Evolutionary conservation across 257 asterid genomes (phyloP), one percentile per base, ranked within the genome.

Genomic region (Jaltomata sinuosa): DNA sequence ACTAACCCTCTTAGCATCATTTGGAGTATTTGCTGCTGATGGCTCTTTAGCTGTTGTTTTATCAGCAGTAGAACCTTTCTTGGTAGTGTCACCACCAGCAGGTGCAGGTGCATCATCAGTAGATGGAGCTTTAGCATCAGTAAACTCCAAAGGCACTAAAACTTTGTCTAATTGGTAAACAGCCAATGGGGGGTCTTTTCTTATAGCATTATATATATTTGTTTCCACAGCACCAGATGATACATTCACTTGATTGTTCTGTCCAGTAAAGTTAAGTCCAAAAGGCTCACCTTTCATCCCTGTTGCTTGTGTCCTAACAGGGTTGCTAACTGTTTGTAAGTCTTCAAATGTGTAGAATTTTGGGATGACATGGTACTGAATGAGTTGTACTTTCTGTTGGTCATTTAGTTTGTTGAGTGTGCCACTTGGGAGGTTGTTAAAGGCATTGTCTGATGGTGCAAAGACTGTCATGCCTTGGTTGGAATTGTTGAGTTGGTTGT

Each of bases 381-480:
- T 54, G 31, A 96, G 94, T 85, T 90, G 97, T 2, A 96, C 91
- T 45, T 94, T 91, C 84, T 92, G 97, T 79, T 93, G 97, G 72
- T 52, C 65, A 27, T 84, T 54, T 11, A 96, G 97, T 42, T 86
- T 84, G 94, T 96, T 96, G 1, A 96, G 97, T 40, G 94, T 82
- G 0, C 98, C 98, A 16, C 94, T 2, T 29, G 97, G 95, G 38
- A 94, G 98, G 89, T 89, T 94, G 83, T 81, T 83, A 91, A 96
- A 96, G 34, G 99, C 97, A 67, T 90, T 92, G 87, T 96, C 97
- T 11, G 97, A 91, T 5, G 98, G 97, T 57, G 99, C 97, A 80
- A 96, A 91, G 0, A 96, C 90, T 12, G 98, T 92, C 94, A 94
- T 69, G 3, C 99, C 99, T 8, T 92, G 95, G 47, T 71, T 84